Evolutionary conservation across 2,329 filamentous ascomycete species (phyloP), one percentile per base, ranked within the genome.

Genomic region (Sporothrix variecibatus): DNA sequence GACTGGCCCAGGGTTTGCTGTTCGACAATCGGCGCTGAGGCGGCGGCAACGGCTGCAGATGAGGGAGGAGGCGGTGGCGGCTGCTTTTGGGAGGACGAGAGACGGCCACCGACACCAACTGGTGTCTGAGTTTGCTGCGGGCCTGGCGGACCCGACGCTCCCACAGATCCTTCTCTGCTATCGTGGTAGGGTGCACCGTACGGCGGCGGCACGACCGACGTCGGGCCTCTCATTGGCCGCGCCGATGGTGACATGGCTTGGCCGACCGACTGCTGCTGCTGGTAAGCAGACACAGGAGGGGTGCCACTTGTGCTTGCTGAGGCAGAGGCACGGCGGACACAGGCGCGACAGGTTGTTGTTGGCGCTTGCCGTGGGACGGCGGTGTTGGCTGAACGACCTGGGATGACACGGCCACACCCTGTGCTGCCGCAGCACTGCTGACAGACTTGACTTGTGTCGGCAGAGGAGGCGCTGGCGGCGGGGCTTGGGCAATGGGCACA

Each of bases 241-340:
- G 80, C 76, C 58, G 78, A 78, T 2, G 87, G 87, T 11, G 87
- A 88, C 82, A 87, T 86, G 64, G 82, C 80, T 75, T 85, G 86
- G 8, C 83, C 78, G 43, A 26, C 51, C 7, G 51, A n/a, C 73
- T 85, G 84, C 70, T 81, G 80, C 53, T 79, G 80, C 46, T 38
- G 46, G 40, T 58, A 65, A 7, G 53, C 7, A 3, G 28, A 26
- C 34, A 26, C 3, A 5, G 56, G 12, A 12, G 28, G 5, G 43
- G 74, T 40, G 40, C 67, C 38, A 72, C 60, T 15, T 73, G 75
- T 26, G 49, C 73, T 40, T 70, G 72, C 71, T 72, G 74, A 4
- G 72, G 72, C 15, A 72, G 72, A 51, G 73, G 73, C 53, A 75
- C 73, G 2, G 64, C 60, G 3, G 74, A 69, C 31, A 75, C 75